A percentile compares a stretch with the other conserved stretches of the same genome.
Evolutionary conservation across 805 yeast species (phyloP).

Genomic region (Yamadazyma takamatsuzukensis): DNA sequence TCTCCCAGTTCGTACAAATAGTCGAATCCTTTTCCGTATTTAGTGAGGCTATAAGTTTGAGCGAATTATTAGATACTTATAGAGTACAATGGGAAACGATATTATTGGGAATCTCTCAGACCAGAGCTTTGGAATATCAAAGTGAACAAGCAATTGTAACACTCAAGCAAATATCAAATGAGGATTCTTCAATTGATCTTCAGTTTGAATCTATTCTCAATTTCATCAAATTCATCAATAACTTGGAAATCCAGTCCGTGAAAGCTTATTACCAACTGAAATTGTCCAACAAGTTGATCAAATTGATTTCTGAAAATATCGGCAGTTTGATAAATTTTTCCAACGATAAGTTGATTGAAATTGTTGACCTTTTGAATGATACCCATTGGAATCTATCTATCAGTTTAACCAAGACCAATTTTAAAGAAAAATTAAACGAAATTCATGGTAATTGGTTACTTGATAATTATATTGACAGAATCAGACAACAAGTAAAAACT

Average conservation of each 20-base stretch:
- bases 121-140: no score
- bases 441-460: slow-evolving; percentile 29
- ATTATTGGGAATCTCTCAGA: slow-evolving; percentile 3
- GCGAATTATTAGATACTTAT: slow-evolving; percentile 9
- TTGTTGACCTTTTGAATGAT: slow-evolving; percentile 8
- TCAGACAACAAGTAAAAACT: slow-evolving; percentile 19
- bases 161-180: slow-evolving; percentile 1
- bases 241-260: slow-evolving; percentile 17
- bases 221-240: slow-evolving; percentile 29
- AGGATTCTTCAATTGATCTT: neutral
- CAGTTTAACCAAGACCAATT: slow-evolving; percentile 12
- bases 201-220: slow-evolving; percentile 20
- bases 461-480: slow-evolving; percentile 28
- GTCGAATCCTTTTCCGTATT: slow-evolving; percentile 6
- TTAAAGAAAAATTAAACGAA: slow-evolving; percentile 22
- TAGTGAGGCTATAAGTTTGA: slow-evolving; percentile 8
- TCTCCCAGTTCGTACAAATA: slow-evolving; percentile 8
- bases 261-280: slow-evolving; percentile 21
- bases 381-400: slow-evolving; percentile 25
- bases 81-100: slow-evolving; percentile 12
- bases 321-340: slow-evolving; percentile 16
- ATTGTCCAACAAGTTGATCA: slow-evolving; percentile 26
- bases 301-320: slow-evolving; percentile 29
- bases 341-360: slow-evolving; percentile 14
- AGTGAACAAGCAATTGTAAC: slow-evolving; percentile 1